These are phyloP conservation scores for Neurospora sp. DNA, from an alignment of 495 filamentous ascomycete genomes.

Conservation along the genomic window DNA sequence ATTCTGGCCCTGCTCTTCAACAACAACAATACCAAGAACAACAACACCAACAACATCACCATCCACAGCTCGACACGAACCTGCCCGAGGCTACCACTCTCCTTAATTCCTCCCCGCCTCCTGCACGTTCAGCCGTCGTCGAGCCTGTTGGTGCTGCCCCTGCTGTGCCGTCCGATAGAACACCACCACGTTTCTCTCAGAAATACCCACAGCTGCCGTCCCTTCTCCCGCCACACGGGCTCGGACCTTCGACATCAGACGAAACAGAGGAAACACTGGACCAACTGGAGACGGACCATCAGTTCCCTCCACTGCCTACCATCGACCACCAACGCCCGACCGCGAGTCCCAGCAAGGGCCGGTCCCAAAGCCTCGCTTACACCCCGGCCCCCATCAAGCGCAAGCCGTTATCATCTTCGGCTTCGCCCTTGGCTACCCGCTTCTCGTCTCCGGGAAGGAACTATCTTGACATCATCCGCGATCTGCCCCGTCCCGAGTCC, in stretches of 20 bases:
- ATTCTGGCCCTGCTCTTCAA: neutral
- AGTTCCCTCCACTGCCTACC: conserved; percentile 14
- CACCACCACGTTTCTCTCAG: neutral
- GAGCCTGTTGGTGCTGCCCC: neutral
- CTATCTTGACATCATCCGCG: conserved; percentile 25
- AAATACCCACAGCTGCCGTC: neutral
- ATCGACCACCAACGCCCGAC: conserved; percentile 11
- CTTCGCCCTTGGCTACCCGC: conserved; percentile 38
- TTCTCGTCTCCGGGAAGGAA: conserved; percentile 37
- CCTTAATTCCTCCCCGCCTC: neutral
- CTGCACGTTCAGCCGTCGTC: neutral
- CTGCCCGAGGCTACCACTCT: neutral
- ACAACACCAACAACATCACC: neutral
- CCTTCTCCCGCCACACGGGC: neutral
- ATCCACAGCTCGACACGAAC: neutral
- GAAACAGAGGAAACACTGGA: neutral
- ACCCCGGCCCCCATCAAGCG: conserved; percentile 33
- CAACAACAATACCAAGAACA: neutral
- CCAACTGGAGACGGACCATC: neutral
- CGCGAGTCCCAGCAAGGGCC: conserved; percentile 19
- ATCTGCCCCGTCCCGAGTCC: conserved; percentile 34
- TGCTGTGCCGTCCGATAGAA: neutral
- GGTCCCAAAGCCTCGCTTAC: conserved; percentile 22
- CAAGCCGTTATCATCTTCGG: conserved; percentile 44
- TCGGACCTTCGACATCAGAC: neutral